These are phyloP conservation scores for Imleria badia DNA, from an alignment of 768 basidiomycete genomes.

Conservation along the genomic window DNA sequence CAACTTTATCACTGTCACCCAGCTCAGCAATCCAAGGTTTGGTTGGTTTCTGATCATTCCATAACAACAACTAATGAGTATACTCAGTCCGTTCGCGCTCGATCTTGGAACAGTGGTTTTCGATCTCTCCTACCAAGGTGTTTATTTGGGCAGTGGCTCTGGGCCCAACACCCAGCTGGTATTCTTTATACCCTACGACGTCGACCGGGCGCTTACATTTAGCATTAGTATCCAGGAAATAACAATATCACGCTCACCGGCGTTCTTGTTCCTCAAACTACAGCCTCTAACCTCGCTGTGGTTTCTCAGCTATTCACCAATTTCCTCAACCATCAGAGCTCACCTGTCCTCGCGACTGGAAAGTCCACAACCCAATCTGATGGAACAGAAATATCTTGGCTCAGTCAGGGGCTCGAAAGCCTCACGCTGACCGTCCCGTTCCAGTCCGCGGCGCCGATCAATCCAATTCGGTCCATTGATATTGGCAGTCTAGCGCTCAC, in stretches of 20 bases:
- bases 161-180: slow-evolving; percentile 54
- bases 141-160: slow-evolving; percentile 56
- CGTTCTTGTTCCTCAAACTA: slow-evolving; percentile 52
- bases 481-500: slow-evolving; percentile 59
- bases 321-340: slow-evolving; percentile 63
- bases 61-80: neutral
- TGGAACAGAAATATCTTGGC: slow-evolving; percentile 61
- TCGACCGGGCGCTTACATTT: neutral
- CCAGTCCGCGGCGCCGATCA: slow-evolving; percentile 46
- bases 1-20: slow-evolving; percentile 56
- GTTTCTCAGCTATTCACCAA: slow-evolving; percentile 67
- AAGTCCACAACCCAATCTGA: slow-evolving; percentile 57
- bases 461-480: slow-evolving; percentile 62
- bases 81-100: slow-evolving; percentile 61
- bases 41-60: neutral
- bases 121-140: slow-evolving; percentile 54
- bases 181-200: slow-evolving; percentile 2
- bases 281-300: slow-evolving; percentile 41
- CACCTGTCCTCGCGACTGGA: slow-evolving; percentile 60
- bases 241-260: slow-evolving; percentile 64
- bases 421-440: slow-evolving; percentile 66
- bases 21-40: slow-evolving; percentile 61
- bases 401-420: slow-evolving; percentile 56
- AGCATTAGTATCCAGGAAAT: slow-evolving; percentile 44
- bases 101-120: slow-evolving; percentile 68